These are phyloP conservation scores for Euphorbia lathyris DNA, from an alignment of 345 rosid species.

Conservation along the genomic window DNA sequence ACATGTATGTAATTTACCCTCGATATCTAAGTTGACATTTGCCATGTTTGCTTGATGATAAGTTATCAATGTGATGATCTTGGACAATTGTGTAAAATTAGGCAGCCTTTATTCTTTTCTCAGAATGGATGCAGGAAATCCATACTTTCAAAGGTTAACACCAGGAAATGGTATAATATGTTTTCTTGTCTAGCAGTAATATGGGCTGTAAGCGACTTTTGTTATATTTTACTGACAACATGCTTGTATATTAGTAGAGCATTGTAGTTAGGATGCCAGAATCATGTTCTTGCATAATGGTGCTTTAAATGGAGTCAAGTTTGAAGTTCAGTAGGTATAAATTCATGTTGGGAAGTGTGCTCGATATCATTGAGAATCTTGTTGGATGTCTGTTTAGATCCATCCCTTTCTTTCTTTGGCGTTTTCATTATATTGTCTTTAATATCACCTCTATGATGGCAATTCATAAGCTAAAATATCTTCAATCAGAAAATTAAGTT, in stretches of 20 bases:
- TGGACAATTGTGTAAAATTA: background rate
- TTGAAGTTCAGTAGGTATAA: background rate
- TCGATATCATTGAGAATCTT: background rate
- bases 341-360: background rate
- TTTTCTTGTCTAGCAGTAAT: background rate
- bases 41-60: background rate
- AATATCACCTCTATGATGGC: background rate
- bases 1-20: too few species aligned
- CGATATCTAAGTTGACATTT: background rate
- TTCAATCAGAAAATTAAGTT: background rate
- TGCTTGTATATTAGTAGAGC: background rate
- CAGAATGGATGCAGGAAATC: background rate
- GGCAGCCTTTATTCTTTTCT: background rate
- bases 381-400: background rate
- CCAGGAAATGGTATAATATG: background rate
- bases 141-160: background rate
- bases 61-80: background rate
- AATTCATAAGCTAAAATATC: background rate
- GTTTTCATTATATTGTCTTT: background rate
- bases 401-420: background rate
- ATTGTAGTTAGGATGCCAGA: background rate
- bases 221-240: background rate
- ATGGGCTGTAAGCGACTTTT: background rate
- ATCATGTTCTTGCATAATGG: background rate
- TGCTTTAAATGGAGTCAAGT: background rate